Evolutionary conservation across 495 filamentous ascomycete species (phyloP).

Genomic region (Aspergillus saccharolyticus): DNA sequence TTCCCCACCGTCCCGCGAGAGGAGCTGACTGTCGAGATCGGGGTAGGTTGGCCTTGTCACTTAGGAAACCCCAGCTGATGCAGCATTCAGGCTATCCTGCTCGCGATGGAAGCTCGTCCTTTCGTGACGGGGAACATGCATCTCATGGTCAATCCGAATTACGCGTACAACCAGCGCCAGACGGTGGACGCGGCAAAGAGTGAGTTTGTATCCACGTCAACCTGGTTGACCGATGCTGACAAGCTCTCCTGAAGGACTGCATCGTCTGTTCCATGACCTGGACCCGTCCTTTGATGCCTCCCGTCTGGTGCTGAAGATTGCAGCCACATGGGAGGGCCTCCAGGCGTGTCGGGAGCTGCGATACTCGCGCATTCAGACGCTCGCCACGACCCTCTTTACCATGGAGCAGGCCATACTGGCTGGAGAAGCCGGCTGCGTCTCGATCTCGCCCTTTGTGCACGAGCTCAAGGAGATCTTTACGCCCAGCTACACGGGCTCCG

Average conservation of each 20-base stretch:
- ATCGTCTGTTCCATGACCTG: neutral
- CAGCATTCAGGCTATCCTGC: neutral
- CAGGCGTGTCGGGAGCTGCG: conserved; percentile 7
- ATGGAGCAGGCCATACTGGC: conserved; percentile 10
- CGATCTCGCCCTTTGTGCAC: conserved; percentile 9
- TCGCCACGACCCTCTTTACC: conserved; percentile 6
- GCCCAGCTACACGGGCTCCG: conserved; percentile 1
- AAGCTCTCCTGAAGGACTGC: neutral
- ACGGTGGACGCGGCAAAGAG: neutral
- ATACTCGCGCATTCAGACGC: neutral
- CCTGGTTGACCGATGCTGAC: neutral
- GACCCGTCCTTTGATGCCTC: neutral
- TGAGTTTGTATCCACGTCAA: neutral
- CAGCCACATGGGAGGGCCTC: conserved; percentile 8
- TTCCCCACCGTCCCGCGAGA: neutral
- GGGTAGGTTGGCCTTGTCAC: neutral
- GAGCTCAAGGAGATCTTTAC: neutral
- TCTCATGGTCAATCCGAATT: conserved; percentile 6
- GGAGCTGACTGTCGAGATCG: conserved; percentile 6
- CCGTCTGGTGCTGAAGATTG: conserved; percentile 5
- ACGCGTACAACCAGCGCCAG: neutral
- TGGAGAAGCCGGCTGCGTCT: conserved; percentile 10
- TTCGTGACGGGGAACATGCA: conserved; percentile 4
- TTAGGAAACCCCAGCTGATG: neutral
- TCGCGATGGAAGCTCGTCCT: neutral